Base-by-base conservation (phyloP, 495 filamentous ascomycete genomes). In the Bacidia gigantensis region DNA sequence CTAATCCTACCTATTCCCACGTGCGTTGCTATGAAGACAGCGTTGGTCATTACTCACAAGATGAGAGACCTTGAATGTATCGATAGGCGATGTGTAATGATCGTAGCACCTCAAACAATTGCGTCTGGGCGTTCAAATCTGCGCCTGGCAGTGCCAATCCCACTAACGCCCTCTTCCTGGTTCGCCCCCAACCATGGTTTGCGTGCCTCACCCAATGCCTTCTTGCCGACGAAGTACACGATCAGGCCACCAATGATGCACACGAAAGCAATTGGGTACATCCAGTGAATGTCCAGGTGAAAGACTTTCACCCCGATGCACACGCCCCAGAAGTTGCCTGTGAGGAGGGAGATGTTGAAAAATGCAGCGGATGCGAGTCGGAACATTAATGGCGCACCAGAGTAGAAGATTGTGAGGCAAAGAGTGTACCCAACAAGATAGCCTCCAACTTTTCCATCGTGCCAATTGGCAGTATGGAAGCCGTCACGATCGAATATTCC, bases 271-370 rank as follows among this genome's bases (percentile, higher is more conserved):
- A 95, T 84, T 1, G 92, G 92, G 66, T 98, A 98, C 73, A 95
- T 73, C 73, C 79, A 95, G 67, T 92, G 84, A 53, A 98, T 79
- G 17, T 66, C 64, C 55, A 85, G 80, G 39, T 83, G 78, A 65
- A 98, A 95, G 40, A 96, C 82, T 58, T 80, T 72, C 51, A 93
- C 74, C 41, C 92, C 92, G 59, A 98, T 89, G 55, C 87, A 78
- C 24, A 93, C 85, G 60, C 87, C 87, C 90, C 93, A 97, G 72
- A 97, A 97, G 68, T 95, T 97, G 61, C 81, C 85, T 18, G 93
- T 98, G 48, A 98, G 72, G 62, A 98, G 71, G 25, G 82, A 87
- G 64, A 98, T 88, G 66, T 98, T 93, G 73, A 96, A 95, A 70
- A 98, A 95, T 18, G 90, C 92, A 0, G 92, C 92, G 9, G 77